Percentiles rank a stretch among this genome's conserved stretches.
Conservation (phyloP, 148 eudicot species). For the Rhododendron ovatum region DNA sequence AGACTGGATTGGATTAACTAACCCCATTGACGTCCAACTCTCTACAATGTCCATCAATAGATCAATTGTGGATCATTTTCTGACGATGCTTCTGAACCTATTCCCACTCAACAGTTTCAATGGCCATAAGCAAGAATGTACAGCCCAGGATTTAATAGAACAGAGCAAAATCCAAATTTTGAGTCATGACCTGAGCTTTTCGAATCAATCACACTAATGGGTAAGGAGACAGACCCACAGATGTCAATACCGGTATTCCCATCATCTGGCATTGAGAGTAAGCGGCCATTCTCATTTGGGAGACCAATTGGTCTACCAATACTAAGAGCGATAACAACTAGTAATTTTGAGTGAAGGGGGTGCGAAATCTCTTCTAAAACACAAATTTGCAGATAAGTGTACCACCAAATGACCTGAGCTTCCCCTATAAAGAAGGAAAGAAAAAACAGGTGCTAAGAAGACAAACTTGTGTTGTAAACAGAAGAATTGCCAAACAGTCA, state of each 20-base stretch:
- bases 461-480: neutral
- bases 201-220: conserved; percentile 54
- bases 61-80: conserved; percentile 46
- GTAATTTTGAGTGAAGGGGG: neutral
- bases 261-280: conserved; percentile 21
- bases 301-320: conserved; percentile 54
- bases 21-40: conserved; percentile 58
- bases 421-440: conserved; percentile 39
- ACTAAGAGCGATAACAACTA: neutral
- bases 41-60: conserved; percentile 41
- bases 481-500: neutral
- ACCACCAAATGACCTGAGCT: conserved; percentile 72
- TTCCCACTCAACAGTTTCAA: conserved; percentile 47
- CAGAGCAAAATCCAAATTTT: neutral
- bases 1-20: conserved; percentile 11
- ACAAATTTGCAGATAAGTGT: neutral
- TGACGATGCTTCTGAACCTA: conserved; percentile 23
- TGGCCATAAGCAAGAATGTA: conserved; percentile 38
- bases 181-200: conserved; percentile 39
- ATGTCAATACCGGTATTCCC: conserved; percentile 30
- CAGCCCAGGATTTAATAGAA: neutral
- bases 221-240: conserved; percentile 39
- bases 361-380: neutral
- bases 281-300: conserved; percentile 38
- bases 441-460: neutral